phyloP scores from a whole-genome alignment of 2,329 filamentous ascomycete species.

The Alternaria brassicae region DNA sequence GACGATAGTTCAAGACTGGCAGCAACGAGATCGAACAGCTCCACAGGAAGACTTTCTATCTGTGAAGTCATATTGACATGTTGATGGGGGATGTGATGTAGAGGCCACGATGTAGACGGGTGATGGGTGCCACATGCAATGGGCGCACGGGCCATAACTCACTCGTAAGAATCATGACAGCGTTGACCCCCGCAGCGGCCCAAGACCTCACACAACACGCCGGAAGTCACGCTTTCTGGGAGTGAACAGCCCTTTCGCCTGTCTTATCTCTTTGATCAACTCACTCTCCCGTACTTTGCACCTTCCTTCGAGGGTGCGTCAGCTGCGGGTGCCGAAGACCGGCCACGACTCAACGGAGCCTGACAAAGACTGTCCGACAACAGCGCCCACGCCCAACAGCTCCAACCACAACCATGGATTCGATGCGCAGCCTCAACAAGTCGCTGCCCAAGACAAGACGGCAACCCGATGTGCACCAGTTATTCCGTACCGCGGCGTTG shows the following conservation, averaged over 20 bases:
- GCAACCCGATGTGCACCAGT: constrained; percentile 71
- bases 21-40: constrained; percentile 38
- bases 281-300: background rate
- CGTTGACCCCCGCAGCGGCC: constrained; percentile 13
- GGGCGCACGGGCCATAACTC: background rate
- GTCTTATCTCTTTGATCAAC: constrained; percentile 9
- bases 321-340: background rate
- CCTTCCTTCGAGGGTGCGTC: background rate
- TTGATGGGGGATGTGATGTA: background rate
- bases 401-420: constrained; percentile 41
- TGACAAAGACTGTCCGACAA: constrained; percentile 2
- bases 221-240: constrained; percentile 16
- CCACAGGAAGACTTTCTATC: constrained; percentile 38
- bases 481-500: constrained; percentile 90
- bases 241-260: background rate
- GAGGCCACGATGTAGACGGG: background rate
- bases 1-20: constrained; percentile 22
- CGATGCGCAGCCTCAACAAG: constrained; percentile 52
- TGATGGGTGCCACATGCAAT: background rate
- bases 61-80: constrained; percentile 27
- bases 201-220: background rate
- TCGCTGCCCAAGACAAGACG: constrained; percentile 48
- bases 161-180: constrained; percentile 8
- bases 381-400: background rate
- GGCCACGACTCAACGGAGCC: constrained; percentile 8